Conservation (phyloP, 1,284 basidiomycete genomes). For the Laetiporus sulphureus region DNA sequence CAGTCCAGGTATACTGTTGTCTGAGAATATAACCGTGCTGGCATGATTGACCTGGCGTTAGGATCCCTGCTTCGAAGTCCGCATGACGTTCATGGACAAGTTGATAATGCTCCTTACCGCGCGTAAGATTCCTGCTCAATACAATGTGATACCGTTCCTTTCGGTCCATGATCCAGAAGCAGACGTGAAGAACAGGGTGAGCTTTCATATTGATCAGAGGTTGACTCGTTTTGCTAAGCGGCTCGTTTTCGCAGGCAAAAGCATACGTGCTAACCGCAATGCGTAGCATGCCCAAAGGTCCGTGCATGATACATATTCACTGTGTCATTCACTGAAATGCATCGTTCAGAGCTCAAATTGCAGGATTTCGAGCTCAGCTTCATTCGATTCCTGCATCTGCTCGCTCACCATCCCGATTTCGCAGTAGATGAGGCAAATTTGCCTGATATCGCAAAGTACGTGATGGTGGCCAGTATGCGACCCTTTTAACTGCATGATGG, state of each 20-base stretch:
- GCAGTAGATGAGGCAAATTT: constrained; percentile 52
- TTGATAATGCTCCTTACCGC: constrained; percentile 55
- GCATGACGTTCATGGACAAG: constrained; percentile 74
- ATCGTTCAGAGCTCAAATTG: constrained; percentile 45
- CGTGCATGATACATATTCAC: constrained; percentile 9
- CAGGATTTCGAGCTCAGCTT: constrained; percentile 78
- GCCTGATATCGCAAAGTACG: constrained; percentile 66
- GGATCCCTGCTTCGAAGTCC: constrained; percentile 88
- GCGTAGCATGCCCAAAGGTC: constrained; percentile 43
- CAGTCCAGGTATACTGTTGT: constrained; percentile 75
- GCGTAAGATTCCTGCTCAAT: constrained; percentile 63
- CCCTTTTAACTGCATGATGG: background rate
- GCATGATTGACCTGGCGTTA: constrained; percentile 30
- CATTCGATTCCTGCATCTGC: constrained; percentile 78
- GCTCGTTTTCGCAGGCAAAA: constrained; percentile 37
- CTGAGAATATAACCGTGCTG: background rate
- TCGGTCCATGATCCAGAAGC: constrained; percentile 88
- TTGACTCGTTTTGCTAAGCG: background rate
- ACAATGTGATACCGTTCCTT: constrained; percentile 83
- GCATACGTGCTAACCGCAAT: constrained; percentile 48
- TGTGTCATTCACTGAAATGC: constrained; percentile 1
- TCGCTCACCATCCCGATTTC: constrained; percentile 95
- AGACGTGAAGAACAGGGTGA: constrained; percentile 62
- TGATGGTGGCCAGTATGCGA: background rate
- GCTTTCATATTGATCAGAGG: no score